Evolutionary conservation across 805 yeast genomes (phyloP).

Genomic region (Metschnikowia matae): DNA sequence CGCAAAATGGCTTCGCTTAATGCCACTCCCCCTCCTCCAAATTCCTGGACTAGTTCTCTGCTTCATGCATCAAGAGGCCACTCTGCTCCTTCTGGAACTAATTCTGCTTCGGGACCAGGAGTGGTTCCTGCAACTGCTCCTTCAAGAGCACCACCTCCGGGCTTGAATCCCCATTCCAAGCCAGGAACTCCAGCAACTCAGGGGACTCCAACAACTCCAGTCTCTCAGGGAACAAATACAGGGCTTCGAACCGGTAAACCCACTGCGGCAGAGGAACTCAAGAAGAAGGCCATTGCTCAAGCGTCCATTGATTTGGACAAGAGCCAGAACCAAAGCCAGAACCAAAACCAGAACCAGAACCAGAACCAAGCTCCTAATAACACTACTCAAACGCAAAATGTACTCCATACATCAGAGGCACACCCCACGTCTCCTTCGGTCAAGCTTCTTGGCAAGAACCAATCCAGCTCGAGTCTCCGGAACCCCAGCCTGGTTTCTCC

Average conservation of each 20-base stretch:
- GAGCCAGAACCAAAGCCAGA: not conserved
- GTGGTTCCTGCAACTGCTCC: not conserved
- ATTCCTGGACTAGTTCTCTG: not conserved
- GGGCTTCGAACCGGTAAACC: not conserved
- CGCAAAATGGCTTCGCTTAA: not conserved
- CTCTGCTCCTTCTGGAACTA: not conserved
- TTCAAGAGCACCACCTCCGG: slow-evolving; percentile 18
- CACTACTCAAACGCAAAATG: no score
- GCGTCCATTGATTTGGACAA: not conserved
- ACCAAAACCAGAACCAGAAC: not conserved
- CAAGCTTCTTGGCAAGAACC: slow-evolving; percentile 3
- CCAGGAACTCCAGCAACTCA: slow-evolving; percentile 12
- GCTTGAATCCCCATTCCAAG: slow-evolving; percentile 13
- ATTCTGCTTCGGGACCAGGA: no score
- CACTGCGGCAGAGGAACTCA: slow-evolving; percentile 17
- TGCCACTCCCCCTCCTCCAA: not conserved
- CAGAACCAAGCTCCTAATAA: no score
- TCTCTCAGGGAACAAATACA: no score
- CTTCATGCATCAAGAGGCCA: not conserved
- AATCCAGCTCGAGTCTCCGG: slow-evolving; percentile 1
- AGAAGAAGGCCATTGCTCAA: slow-evolving; percentile 16
- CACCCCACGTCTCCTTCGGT: not conserved
- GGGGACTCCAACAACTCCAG: no score
- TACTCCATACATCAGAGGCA: not conserved
- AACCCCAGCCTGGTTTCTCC: slow-evolving; percentile 11